Evolutionary conservation across 2,329 filamentous ascomycete genomes (phyloP), one percentile per base, ranked within the genome.

Genomic region (Leptographium flavum): DNA sequence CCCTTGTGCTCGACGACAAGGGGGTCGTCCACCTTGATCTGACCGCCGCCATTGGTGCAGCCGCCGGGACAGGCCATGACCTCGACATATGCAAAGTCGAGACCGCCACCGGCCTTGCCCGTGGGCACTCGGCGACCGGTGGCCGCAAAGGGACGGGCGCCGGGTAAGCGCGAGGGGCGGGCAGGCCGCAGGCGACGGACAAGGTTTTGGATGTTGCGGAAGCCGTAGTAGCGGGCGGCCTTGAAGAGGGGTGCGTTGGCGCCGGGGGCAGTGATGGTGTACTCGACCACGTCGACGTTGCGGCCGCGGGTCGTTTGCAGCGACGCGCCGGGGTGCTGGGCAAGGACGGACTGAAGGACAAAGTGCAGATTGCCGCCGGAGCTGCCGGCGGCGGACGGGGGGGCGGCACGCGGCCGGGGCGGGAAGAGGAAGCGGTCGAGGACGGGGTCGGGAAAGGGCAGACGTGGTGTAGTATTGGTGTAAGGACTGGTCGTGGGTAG

Each of bases 41-140:
- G 92, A 1, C 92, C 92, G 32, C 92, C 92, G 2, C 92, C 92
- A 56, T 98, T 98, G 45, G 92, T 98, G 65, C 92, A 98, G 3
- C 92, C 92, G n/a, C 92, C 92, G 0, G 92, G 92, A 61, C 92
- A 98, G 14, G 92, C 92, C 92, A 98, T 98, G 47, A 98, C 92
- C 64, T 98, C 92, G 25, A 96, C 84, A 62, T 94, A 96, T n/a
- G 83, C 74, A 60, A 88, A 88, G 31, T 94, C 86, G 7, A 74
- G 63, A 5, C 65, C 62, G 67, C 69, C 50, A 8, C 47, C 47
- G 5, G 43, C 41, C 40, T 45, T 47, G 4, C 41, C 25, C 13
- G 23, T 31, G 42, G 33, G 42, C 33, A 30, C 8, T 6, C 68
- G 73, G 47, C 73, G 71, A 37, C 66, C 73, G 44, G 69, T 73